A percentile compares a stretch with the other conserved stretches of the same genome.
Evolutionary conservation across 2,329 filamentous ascomycete genomes (phyloP).

Genomic region (Beauveria asiatica): DNA sequence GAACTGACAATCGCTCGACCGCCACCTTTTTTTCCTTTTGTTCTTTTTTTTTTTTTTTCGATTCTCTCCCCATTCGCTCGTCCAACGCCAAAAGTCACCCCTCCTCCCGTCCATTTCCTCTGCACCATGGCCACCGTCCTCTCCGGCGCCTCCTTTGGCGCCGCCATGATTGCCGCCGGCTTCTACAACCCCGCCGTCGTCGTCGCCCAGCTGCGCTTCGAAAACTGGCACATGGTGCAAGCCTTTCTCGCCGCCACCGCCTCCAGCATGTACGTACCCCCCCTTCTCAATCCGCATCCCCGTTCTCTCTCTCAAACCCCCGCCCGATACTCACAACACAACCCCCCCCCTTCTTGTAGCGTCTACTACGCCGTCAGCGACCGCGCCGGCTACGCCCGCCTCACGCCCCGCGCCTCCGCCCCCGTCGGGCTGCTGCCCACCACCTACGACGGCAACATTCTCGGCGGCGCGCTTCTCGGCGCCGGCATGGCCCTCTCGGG

Average conservation of each 20-base stretch:
- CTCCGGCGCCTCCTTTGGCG: constrained; percentile 52
- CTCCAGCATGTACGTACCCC: constrained; percentile 47
- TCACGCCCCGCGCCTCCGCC: constrained; percentile 42
- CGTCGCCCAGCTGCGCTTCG: constrained; percentile 49
- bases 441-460: constrained; percentile 53
- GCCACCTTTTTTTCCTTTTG: too few species aligned
- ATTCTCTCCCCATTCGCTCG: not conserved
- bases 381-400: constrained; percentile 30
- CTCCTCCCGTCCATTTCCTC: not conserved
- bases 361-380: constrained; percentile 38
- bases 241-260: constrained; percentile 55
- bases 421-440: constrained; percentile 45
- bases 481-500: constrained; percentile 59
- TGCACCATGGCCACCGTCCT: constrained; percentile 26
- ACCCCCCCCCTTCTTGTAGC: constrained; percentile 20
- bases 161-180: constrained; percentile 50
- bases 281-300: not conserved
- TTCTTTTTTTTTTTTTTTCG: not conserved
- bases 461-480: constrained; percentile 54
- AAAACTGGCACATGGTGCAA: constrained; percentile 58
- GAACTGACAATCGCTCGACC: not conserved
- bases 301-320: too few species aligned
- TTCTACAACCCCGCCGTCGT: constrained; percentile 54
- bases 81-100: not conserved
- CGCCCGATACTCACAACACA: too few species aligned